Evolutionary conservation across 2,329 filamentous ascomycete genomes (phyloP).

Genomic region (Hortaea werneckii): DNA sequence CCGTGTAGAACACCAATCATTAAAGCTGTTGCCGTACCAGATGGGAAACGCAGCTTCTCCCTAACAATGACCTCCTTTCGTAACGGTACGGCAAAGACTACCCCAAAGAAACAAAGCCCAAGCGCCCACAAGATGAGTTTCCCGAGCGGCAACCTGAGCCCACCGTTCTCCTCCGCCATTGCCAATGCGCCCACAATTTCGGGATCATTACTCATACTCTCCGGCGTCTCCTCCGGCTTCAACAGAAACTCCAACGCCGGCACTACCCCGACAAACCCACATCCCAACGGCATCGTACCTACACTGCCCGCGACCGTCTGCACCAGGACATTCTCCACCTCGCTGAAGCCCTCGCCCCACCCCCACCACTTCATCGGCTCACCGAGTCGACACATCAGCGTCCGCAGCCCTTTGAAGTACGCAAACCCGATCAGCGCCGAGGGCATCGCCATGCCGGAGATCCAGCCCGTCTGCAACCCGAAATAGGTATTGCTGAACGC

Average conservation of each 20-base stretch:
- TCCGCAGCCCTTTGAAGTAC: conserved; percentile 72
- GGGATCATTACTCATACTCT: conserved; percentile 10
- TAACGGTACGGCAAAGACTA: conserved; percentile 88
- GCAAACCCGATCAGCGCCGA: conserved; percentile 89
- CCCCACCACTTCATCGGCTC: conserved; percentile 14
- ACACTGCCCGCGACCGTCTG: conserved; percentile 93
- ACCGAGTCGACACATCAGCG: conserved; percentile 52
- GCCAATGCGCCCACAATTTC: conserved; percentile 11
- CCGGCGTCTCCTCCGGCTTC: conserved; percentile 52
- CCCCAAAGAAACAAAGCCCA: conserved; percentile 90
- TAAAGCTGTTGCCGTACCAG: conserved; percentile 87
- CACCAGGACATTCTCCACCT: conserved; percentile 91
- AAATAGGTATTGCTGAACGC: conserved; percentile 99
- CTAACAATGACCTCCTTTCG: conserved; percentile 84
- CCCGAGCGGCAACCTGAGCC: conserved; percentile 42
- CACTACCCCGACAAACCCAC: conserved; percentile 89
- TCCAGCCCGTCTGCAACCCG: conserved; percentile 81
- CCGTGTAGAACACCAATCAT: conserved; percentile 88
- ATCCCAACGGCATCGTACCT: conserved; percentile 91
- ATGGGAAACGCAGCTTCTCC: conserved; percentile 88
- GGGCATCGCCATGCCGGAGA: conserved; percentile 91
- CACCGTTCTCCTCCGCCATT: conserved; percentile 12
- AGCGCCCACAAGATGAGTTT: conserved; percentile 84
- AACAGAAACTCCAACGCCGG: conserved; percentile 85
- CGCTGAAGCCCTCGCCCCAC: conserved; percentile 59